Conservation (phyloP, 495 filamentous ascomycete species). For the Penicillium macrosclerotiorum region DNA sequence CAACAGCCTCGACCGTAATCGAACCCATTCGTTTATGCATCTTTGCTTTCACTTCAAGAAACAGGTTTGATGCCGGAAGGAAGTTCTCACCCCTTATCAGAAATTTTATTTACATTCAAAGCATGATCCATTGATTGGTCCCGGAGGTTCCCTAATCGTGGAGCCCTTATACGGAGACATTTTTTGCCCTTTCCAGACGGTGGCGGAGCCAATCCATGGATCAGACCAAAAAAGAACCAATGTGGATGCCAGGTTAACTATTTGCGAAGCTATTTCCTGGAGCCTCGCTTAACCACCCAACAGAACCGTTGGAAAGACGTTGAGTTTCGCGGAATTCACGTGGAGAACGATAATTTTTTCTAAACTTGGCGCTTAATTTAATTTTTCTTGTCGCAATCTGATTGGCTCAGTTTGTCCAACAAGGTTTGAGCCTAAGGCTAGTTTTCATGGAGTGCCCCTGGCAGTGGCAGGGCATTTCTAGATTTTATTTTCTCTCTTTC, state of each 20-base stretch:
- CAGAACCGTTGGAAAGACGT: constrained; percentile 18
- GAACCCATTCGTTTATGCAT: constrained; percentile 7
- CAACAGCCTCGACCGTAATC: constrained; percentile 11
- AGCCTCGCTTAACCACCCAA: constrained; percentile 16
- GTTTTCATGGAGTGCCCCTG: constrained; percentile 9
- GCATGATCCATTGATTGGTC: constrained; percentile 18
- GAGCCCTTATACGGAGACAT: constrained; percentile 17
- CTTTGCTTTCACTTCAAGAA: constrained; percentile 1
- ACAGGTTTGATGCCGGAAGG: constrained; percentile 3
- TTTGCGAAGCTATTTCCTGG: constrained; percentile 1
- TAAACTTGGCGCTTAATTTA: constrained; percentile 11
- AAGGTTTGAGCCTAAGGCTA: constrained; percentile 20
- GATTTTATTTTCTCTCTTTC: constrained; percentile 5
- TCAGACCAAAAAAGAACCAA: constrained; percentile 7
- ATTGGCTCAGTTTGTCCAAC: constrained; percentile 6
- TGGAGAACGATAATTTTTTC: constrained; percentile 8
- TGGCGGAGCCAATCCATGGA: constrained; percentile 14
- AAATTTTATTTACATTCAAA: constrained; percentile 13
- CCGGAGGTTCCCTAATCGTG: constrained; percentile 7
- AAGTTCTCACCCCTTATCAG: constrained; percentile 5
- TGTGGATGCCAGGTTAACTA: neutral
- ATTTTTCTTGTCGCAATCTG: neutral
- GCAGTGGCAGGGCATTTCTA: constrained; percentile 3
- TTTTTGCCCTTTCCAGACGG: constrained; percentile 18
- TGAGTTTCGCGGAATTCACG: constrained; percentile 11